Base-by-base conservation (phyloP, 1,139 yeast genomes). In the Geotrichum histeridarum region DNA sequence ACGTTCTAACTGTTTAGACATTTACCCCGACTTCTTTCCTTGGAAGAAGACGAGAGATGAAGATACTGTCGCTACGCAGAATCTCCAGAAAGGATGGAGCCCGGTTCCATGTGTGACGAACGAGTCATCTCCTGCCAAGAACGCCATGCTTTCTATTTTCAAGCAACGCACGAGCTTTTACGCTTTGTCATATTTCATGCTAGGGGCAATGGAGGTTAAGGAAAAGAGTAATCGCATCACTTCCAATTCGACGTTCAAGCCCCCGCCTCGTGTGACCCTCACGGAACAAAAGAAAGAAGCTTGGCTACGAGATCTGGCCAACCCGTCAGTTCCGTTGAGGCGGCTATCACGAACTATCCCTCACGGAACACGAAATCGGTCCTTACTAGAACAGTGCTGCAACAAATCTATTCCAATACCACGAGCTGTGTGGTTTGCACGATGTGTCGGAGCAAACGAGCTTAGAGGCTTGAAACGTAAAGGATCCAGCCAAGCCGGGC, bases 341-440 rank as follows among this genome's bases (percentile, higher is more conserved):
- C 80, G 79, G 56, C 77, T 91, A 1, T 79, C 94, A 1, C 78
- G 85, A 54, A 86, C 90, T 37, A 79, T 91, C n/a, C 98, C 99
- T 0, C 96, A 91, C 67, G 97, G 97, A 0, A 80, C 91, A 27
- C 75, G 91, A 60, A 86, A 88, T 66, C 81, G 83, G 61, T 76
- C 79, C 1, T 73, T 91, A 41, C 69, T 91, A 3, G 96, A 90
- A 59, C 86, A 84, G 56, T 77, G 94, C 60, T 77, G 86, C 59
- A 65, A 73, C 41, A 83, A 83, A 63, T 71, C 72, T 36, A 82
- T 91, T 0, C 97, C 98, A 0, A 73, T 85, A 3, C 68, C 80
- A 27, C 73, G 97, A 57, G 96, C 96, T 0, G 71, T 91, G 3
- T 91, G 99, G 99, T 78, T 91, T 58, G 86, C 93, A 2, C 81